Base-by-base conservation (phyloP, 139 green algal species). In the Chlorella sp. region DNA sequence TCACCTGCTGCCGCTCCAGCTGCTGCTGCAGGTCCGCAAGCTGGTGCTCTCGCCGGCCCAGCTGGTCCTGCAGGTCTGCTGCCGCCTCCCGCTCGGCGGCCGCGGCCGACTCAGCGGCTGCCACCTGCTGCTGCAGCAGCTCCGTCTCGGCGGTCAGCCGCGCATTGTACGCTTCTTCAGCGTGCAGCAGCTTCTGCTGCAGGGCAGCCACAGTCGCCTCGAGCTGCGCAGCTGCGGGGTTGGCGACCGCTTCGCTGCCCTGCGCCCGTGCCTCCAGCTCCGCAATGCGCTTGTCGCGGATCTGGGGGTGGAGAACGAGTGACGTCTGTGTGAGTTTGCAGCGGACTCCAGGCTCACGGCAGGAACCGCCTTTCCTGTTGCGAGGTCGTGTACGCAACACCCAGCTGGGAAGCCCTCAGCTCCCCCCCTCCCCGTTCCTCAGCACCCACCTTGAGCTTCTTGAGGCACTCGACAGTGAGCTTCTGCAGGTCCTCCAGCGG, bases 271-370 rank as follows among this genome's bases (percentile, higher is more conserved):
- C 51, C 51, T 18, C 51, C 15, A 91, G 80, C 30, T 91, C 88
- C 20, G 74, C 82, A 28, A 92, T 92, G 16, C 67, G 65, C 56
- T 90, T 91, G 60, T 92, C 88, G 3, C 82, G 82, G 0, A 76
- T 78, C 76, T 89, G 81, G n/a, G n/a, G n/a, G n/a, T n/a, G n/a
- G n/a, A n/a, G n/a, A n/a, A n/a, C n/a, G n/a, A n/a, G n/a, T n/a
- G n/a, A n/a, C n/a, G n/a, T n/a, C 26, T 15, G 23, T 28, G 26
- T 51, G 26, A 76, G n/a, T n/a, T n/a, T n/a, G n/a, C n/a, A n/a
- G n/a, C n/a, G n/a, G n/a, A n/a, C n/a, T n/a, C n/a, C n/a, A n/a
- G n/a, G n/a, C n/a, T n/a, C n/a, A n/a, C n/a, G n/a, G n/a, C n/a
- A n/a, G n/a, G n/a, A n/a, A n/a, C n/a, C n/a, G n/a, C n/a, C n/a